These are phyloP conservation scores for Pythium monospermum DNA, from an alignment of 352 stramenopile genomes.

Conservation along the genomic window DNA sequence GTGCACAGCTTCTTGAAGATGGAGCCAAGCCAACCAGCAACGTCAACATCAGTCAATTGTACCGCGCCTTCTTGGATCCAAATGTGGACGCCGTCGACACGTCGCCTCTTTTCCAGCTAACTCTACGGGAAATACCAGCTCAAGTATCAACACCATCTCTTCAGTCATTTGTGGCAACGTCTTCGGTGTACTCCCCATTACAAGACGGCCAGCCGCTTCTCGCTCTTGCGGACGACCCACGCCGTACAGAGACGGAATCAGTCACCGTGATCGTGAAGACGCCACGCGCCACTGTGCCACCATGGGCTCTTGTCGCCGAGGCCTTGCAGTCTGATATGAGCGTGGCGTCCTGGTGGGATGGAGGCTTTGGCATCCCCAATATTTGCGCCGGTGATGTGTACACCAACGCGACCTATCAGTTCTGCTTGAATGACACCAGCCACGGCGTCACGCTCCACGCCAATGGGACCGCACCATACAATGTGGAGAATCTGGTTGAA, in stretches of 20 bases:
- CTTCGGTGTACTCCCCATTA: not conserved
- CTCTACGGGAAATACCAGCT: conserved; percentile 3
- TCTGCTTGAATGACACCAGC: conserved; percentile 47
- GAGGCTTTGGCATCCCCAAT: conserved; percentile 59
- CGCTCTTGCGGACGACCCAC: not conserved
- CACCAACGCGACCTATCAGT: conserved; percentile 30
- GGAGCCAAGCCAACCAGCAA: conserved; percentile 25
- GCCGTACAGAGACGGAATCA: no score
- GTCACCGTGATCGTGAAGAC: conserved; percentile 58
- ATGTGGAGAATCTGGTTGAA: conserved; percentile 76
- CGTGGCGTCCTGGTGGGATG: conserved; percentile 78
- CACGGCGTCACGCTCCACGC: conserved; percentile 33
- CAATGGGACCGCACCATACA: conserved; percentile 56
- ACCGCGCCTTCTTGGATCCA: conserved; percentile 41
- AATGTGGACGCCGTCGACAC: conserved; percentile 24
- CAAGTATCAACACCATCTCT: no score
- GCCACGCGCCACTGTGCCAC: conserved; percentile 43
- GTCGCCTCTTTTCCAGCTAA: conserved; percentile 21
- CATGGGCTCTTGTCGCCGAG: conserved; percentile 59
- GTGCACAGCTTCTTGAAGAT: conserved; percentile 31
- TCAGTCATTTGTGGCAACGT: no score
- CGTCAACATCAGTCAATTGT: conserved; percentile 33
- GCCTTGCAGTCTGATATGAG: conserved; percentile 57
- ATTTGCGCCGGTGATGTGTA: conserved; percentile 72
- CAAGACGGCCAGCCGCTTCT: not conserved